Percentiles rank a stretch among this genome's conserved stretches.
Evolutionary conservation across 192 early-diverging fungal species (phyloP).

Genomic region (Mortierella hygrophila): DNA sequence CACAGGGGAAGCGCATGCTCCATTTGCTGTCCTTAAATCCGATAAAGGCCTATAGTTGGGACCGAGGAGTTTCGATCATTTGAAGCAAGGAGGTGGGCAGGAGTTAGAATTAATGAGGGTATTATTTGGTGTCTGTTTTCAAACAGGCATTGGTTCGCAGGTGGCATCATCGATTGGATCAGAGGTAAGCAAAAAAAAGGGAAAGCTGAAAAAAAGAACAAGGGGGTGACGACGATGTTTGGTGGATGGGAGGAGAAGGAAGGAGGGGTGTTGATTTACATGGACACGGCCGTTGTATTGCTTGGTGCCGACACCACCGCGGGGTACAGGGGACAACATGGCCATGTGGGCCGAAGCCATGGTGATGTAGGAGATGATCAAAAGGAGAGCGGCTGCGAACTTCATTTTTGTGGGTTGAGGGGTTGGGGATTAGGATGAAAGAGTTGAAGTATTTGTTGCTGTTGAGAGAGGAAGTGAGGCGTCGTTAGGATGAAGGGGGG

Average conservation of each 20-base stretch:
- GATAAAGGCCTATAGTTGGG: slow-evolving; percentile 31
- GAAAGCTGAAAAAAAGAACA: neutral
- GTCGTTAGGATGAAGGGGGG: neutral
- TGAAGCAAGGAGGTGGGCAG: neutral
- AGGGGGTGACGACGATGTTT: neutral
- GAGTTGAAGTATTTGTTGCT: neutral
- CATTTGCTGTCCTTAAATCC: slow-evolving; percentile 43
- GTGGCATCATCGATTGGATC: neutral
- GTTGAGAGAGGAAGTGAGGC: neutral
- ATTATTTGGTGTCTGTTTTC: neutral
- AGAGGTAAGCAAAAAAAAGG: neutral
- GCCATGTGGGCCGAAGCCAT: slow-evolving; percentile 46
- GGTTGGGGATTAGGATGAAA: neutral
- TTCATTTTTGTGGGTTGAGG: slow-evolving; percentile 34
- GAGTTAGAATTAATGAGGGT: neutral
- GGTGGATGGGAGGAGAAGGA: neutral
- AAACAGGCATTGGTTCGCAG: neutral
- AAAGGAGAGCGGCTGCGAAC: slow-evolving; percentile 28
- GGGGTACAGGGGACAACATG: slow-evolving; percentile 39
- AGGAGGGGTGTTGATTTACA: slow-evolving; percentile 13
- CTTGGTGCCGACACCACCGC: slow-evolving; percentile 46
- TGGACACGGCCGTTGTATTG: slow-evolving; percentile 52
- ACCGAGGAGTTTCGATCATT: neutral
- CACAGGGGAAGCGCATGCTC: slow-evolving; percentile 50
- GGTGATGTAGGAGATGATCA: slow-evolving; percentile 41